Evolutionary conservation across 1,139 yeast species (phyloP), one percentile per base, ranked within the genome.

Genomic region (Pichia sp.): DNA sequence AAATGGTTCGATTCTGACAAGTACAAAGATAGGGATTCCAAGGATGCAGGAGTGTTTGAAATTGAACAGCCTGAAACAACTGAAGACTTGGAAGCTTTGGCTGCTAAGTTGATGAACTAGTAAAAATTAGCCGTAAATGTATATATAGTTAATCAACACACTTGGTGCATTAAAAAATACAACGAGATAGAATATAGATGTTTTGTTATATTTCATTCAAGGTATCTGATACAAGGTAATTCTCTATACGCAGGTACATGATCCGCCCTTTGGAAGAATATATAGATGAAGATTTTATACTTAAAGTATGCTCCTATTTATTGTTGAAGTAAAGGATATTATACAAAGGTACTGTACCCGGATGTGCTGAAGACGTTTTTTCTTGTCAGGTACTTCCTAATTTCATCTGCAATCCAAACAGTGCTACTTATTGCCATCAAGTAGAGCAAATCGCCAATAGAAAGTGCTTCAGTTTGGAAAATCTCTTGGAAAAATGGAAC

Each of bases 11-110:
- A 78, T 61, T 72, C 59, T 13, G 60, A 59, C 34, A 59, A 59
- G 34, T 58, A 59, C 15, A 59, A 59, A 43, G 55, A 59, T 44
- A 59, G 60, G 43, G 62, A 60, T 43, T 44, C 49, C 7, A 38
- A 31, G n/a, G 59, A 58, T 52, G 70, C 63, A 4, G 65, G 62
- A 29, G 72, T 87, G 54, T 76, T 87, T 58, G 97, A 90, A 70
- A 76, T 87, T 52, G 95, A 88, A 61, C 89, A 85, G 66, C 97
- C 97, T 23, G 88, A 89, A 64, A 87, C 96, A 34, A 76, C 93
- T 70, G 97, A 90, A 69, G 98, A 93, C 67, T 79, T 93, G 71
- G 99, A 93, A 75, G 90, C 95, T 11, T 81, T 93, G 72, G 86
- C 98, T 2, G 80, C 88, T 49, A 81, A 80, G 69, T 81, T 93